Evolutionary conservation across 2,329 filamentous ascomycete species (phyloP).

Genomic region (Neonectria coccinea): DNA sequence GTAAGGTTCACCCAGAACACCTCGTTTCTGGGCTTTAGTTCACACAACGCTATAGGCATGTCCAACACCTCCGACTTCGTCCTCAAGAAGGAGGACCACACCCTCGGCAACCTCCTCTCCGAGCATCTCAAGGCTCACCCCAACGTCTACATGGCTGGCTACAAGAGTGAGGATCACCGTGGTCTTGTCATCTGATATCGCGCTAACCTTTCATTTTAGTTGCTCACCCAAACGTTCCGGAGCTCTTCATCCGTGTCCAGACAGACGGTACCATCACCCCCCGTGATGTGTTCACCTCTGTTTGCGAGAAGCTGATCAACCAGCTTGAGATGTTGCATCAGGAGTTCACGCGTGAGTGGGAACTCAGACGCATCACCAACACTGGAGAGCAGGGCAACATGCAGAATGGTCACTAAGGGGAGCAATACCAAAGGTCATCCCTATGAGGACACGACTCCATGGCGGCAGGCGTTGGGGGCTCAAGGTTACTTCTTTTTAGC

Average conservation of each 20-base stretch:
- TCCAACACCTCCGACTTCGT: constrained; percentile 96
- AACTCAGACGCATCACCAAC: constrained; percentile 85
- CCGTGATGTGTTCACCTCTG: constrained; percentile 86
- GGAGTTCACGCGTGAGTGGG: constrained; percentile 93
- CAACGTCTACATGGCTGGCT: constrained; percentile 90
- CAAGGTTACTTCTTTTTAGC: constrained; percentile 40
- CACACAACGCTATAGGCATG: constrained; percentile 67
- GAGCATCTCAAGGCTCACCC: constrained; percentile 86
- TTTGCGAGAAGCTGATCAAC: constrained; percentile 84
- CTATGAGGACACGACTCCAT: constrained; percentile 35
- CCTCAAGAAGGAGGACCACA: constrained; percentile 97
- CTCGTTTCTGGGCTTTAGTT: not conserved
- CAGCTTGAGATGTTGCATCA: constrained; percentile 83
- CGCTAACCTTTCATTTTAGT: constrained; percentile 51
- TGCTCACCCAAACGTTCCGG: constrained; percentile 70
- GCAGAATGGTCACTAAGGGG: constrained; percentile 51
- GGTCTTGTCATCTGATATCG: no score
- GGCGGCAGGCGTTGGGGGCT: constrained; percentile 45
- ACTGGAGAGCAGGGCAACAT: constrained; percentile 68
- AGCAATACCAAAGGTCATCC: constrained; percentile 19
- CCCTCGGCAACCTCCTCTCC: constrained; percentile 88
- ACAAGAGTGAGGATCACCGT: constrained; percentile 74
- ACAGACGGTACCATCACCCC: constrained; percentile 90
- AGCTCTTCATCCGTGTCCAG: constrained; percentile 81
- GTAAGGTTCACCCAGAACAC: constrained; percentile 64